phyloP scores from a whole-genome alignment of 306 rosid species.

The Trifolium repens region DNA sequence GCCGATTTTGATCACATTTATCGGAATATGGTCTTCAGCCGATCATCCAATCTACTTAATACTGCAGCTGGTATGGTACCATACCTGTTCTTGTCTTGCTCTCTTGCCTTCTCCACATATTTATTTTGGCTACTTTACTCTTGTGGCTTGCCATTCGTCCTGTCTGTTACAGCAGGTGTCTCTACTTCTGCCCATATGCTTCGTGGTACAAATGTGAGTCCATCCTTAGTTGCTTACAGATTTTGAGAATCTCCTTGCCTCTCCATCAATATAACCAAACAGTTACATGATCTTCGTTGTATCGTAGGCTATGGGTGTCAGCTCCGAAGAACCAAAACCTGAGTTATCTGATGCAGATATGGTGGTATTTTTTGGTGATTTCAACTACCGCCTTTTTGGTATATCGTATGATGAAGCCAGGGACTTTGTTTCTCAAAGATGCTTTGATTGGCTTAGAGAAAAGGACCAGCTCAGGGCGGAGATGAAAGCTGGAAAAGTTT shows the following conservation, averaged over 20 bases:
- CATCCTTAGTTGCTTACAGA: conserved; percentile 26
- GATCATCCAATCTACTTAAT: conserved; percentile 80
- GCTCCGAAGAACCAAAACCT: conserved; percentile 80
- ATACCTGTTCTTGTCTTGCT: conserved; percentile 84
- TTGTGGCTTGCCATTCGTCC: conserved; percentile 91
- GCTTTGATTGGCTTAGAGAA: conserved; percentile 99
- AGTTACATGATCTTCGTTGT: conserved; percentile 39
- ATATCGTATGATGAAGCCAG: conserved; percentile 98
- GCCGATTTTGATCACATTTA: conserved; percentile 97
- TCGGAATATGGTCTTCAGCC: conserved; percentile 89
- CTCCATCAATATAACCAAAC: conserved; percentile 37
- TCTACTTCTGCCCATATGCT: conserved; percentile 72
- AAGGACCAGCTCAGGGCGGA: conserved; percentile 98
- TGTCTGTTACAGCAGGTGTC: conserved; percentile 94
- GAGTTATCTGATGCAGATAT: conserved; percentile 92
- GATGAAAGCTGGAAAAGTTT: conserved; percentile 95
- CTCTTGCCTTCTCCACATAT: conserved; percentile 90
- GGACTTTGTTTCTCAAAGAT: conserved; percentile 98
- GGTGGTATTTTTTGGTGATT: conserved; percentile 97
- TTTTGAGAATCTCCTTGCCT: conserved; percentile 26
- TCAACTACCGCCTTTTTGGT: conserved; percentile 94
- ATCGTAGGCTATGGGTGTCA: conserved; percentile 62
- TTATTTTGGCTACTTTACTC: conserved; percentile 95
- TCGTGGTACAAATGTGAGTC: conserved; percentile 76
- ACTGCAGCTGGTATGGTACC: conserved; percentile 92